A percentile compares a stretch with the other conserved stretches of the same genome.
Evolutionary conservation across 139 green algal genomes (phyloP).

Genomic region (Penium margaritaceum): DNA sequence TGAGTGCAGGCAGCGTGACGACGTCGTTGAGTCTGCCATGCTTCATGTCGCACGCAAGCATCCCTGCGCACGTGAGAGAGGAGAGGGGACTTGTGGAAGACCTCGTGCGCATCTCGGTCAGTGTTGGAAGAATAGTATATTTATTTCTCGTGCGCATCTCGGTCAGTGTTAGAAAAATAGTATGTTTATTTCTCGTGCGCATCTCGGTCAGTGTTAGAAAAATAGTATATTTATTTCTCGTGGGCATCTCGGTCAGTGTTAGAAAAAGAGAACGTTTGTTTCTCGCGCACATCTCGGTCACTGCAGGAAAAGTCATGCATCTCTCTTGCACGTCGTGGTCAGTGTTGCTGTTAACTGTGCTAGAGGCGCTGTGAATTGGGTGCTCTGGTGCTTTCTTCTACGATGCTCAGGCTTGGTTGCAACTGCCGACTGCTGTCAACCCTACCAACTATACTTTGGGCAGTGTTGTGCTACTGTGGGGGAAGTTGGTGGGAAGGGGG

Average conservation of each 20-base stretch:
- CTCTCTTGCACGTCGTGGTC: no score
- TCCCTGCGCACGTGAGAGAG: conserved; percentile 77
- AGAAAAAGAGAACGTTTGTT: not conserved
- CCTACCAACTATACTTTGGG: no score
- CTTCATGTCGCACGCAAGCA: conserved; percentile 90
- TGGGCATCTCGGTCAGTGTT: not conserved
- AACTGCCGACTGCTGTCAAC: no score
- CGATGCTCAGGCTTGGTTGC: no score
- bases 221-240: not conserved
- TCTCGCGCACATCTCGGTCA: no score
- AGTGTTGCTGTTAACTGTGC: no score
- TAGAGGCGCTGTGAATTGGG: no score
- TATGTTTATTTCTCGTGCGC: not conserved
- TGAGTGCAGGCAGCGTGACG: conserved; percentile 63
- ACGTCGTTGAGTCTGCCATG: conserved; percentile 86
- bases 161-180: not conserved
- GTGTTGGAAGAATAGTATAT: conserved; percentile 18
- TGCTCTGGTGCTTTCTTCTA: no score
- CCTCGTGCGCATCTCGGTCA: conserved; percentile 82
- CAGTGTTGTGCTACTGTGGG: no score
- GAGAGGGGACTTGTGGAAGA: conserved; percentile 85
- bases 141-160: not conserved
- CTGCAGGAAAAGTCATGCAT: no score
- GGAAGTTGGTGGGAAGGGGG: no score
- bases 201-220: conserved; percentile 4